Evolutionary conservation across 2,329 filamentous ascomycete genomes (phyloP), one percentile per base, ranked within the genome.

Genomic region (Fusarium torreyae): DNA sequence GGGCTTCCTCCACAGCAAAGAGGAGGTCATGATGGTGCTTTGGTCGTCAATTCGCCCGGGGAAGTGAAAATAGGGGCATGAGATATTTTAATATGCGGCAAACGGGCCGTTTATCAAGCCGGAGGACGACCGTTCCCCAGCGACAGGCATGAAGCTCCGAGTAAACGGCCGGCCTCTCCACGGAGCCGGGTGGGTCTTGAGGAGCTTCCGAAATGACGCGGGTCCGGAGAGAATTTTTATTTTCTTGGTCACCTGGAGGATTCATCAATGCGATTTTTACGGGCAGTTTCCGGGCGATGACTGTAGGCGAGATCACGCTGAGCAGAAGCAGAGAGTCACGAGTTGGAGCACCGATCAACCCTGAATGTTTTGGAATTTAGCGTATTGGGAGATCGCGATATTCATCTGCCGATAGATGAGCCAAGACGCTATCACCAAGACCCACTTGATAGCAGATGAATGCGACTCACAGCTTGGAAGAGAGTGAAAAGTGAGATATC

Each of bases 91-190:
- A 46, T 34, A 57, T 48, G 52, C 42, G 43, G 54, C 31, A 70
- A 71, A 70, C 50, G 68, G 68, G 64, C 68, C 68, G 64, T 70
- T 71, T 68, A 49, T 45, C 33, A 33, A 48, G 48, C 43, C 62
- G 55, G 68, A 70, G 51, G 39, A 45, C 7, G 49, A 53, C 50
- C 39, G 64, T 66, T 71, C 68, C 31, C 68, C 68, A 71, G 60
- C 56, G 56, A 60, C 69, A 69, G 57, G 71, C 71, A 74, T 74
- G 58, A 74, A 71, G 40, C 50, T 66, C 71, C 71, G 71, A 74
- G 64, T 69, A 74, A 65, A 72, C 58, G 68, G 63, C 68, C 68
- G 68, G 60, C 38, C 64, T 70, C 68, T 71, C 68, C 68, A 69
- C 59, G 68, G 68, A 55, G 46, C 68, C 68, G 68, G 51, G 63